Conservation (phyloP, 176 grass and related monocot genomes). For the Oropetium thomaeum region DNA sequence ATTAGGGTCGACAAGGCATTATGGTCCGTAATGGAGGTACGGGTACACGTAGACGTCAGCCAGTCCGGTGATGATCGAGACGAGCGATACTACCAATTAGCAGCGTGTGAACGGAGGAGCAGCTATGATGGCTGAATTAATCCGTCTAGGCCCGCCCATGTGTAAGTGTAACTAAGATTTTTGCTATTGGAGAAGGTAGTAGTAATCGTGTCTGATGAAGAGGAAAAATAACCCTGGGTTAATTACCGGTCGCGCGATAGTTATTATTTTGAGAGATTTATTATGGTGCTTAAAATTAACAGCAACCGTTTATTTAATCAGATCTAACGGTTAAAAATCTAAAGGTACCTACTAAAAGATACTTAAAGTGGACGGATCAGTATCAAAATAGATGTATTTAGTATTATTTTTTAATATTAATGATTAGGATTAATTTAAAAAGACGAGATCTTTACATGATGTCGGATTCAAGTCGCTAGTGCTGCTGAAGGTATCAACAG, state of each 20-base stretch:
- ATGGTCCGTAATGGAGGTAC: constrained; percentile 30
- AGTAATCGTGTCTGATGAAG: background rate
- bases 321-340: too few species aligned
- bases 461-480: background rate
- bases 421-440: too few species aligned
- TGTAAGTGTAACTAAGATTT: too few species aligned
- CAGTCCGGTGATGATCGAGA: background rate
- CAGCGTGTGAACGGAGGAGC: background rate
- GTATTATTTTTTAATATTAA: too few species aligned
- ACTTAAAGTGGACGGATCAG: too few species aligned
- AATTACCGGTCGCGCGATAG: too few species aligned
- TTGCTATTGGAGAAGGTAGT: background rate
- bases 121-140: background rate
- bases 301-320: too few species aligned
- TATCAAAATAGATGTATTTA: too few species aligned
- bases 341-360: too few species aligned
- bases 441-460: too few species aligned
- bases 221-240: background rate
- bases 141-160: background rate
- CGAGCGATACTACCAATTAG: constrained; percentile 16
- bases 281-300: too few species aligned
- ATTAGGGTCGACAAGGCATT: constrained; percentile 18
- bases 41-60: constrained; percentile 30
- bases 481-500: background rate
- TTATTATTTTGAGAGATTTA: too few species aligned